phyloP scores from a whole-genome alignment of 2,329 filamentous ascomycete genomes.

The Diaporthe australafricana region DNA sequence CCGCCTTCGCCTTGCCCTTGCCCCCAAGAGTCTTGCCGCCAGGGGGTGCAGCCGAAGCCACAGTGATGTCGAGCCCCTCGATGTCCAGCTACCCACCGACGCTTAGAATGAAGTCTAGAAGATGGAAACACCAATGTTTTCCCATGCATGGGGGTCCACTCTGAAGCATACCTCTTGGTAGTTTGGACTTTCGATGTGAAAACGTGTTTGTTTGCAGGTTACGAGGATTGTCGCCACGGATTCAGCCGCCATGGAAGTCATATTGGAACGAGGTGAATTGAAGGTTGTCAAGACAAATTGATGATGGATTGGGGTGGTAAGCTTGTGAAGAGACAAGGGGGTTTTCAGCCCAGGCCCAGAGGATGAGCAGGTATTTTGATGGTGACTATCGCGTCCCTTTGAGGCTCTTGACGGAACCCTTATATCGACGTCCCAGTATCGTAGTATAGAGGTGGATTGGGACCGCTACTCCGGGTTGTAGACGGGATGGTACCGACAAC shows the following conservation, averaged over 20 bases:
- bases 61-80: slow-evolving; percentile 77
- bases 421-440: neutral
- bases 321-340: neutral
- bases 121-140: neutral
- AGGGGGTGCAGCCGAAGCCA: slow-evolving; percentile 56
- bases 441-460: no score
- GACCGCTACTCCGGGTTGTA: no score
- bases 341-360: neutral
- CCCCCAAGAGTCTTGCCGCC: slow-evolving; percentile 19
- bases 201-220: slow-evolving; percentile 75
- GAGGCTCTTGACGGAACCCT: neutral
- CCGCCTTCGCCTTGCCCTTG: slow-evolving; percentile 62
- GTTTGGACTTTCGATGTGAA: slow-evolving; percentile 68
- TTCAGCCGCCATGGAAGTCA: slow-evolving; percentile 63
- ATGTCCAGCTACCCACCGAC: slow-evolving; percentile 68
- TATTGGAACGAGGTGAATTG: slow-evolving; percentile 39
- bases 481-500: neutral
- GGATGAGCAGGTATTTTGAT: neutral
- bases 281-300: neutral
- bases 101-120: neutral
- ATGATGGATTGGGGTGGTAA: no score
- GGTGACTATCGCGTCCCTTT: neutral
- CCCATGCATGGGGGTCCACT: neutral
- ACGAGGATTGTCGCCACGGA: slow-evolving; percentile 67
- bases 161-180: slow-evolving; percentile 62